Conservation (phyloP, 495 filamentous ascomycete genomes). For the Penicillium dipodomyicola region DNA sequence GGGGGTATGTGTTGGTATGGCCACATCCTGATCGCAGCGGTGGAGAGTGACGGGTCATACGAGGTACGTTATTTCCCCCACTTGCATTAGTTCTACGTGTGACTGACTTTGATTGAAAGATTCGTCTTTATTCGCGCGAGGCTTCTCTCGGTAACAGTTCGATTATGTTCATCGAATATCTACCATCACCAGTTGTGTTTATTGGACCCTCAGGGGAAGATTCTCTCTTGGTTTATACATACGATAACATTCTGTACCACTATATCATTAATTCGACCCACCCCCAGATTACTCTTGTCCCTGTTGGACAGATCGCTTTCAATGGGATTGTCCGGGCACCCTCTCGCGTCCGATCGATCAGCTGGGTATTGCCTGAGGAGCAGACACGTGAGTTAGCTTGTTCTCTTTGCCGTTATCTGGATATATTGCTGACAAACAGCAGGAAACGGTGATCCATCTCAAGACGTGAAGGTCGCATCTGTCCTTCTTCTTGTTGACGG, state of each 20-base stretch:
- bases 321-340: conserved; percentile 95
- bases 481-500: conserved; percentile 94
- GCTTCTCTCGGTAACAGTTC: conserved; percentile 68
- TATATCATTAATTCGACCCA: conserved; percentile 75
- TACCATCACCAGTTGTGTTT: conserved; percentile 80
- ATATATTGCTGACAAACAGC: conserved; percentile 20
- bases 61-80: conserved; percentile 51
- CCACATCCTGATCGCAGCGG: conserved; percentile 90
- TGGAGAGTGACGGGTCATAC: conserved; percentile 78
- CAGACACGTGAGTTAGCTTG: conserved; percentile 63
- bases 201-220: conserved; percentile 88
- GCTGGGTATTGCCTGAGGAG: conserved; percentile 92
- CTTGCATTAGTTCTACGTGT: background rate
- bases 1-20: conserved; percentile 99
- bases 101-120: conserved; percentile 35
- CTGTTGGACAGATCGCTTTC: conserved; percentile 94
- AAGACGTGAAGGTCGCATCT: conserved; percentile 91
- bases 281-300: conserved; percentile 73
- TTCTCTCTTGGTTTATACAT: conserved; percentile 92
- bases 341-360: conserved; percentile 84
- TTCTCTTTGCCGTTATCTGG: background rate
- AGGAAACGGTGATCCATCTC: conserved; percentile 88
- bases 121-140: conserved; percentile 91
- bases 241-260: conserved; percentile 94
- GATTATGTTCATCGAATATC: conserved; percentile 68